Percentiles rank a stretch among this genome's conserved stretches.
Conservation (phyloP, 2,329 filamentous ascomycete genomes). For the Zymoseptoria tritici region DNA sequence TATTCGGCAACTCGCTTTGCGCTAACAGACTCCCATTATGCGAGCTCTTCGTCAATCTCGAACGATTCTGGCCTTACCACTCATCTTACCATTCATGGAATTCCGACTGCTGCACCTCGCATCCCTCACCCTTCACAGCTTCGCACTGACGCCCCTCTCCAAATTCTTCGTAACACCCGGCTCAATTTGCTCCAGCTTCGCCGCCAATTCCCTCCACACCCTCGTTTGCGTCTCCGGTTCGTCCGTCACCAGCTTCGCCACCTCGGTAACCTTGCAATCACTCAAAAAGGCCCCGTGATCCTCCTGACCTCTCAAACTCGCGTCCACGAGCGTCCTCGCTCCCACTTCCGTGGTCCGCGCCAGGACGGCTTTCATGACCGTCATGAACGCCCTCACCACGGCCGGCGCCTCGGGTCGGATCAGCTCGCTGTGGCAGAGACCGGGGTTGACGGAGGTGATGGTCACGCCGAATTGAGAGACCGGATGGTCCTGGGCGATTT, state of each 20-base stretch:
- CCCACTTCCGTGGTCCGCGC: conserved; percentile 35
- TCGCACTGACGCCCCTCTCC: neutral
- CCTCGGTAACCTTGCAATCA: conserved; percentile 26
- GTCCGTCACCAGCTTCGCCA: conserved; percentile 30
- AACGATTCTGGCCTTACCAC: too few species aligned
- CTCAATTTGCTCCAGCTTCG: conserved; percentile 33
- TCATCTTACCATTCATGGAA: too few species aligned
- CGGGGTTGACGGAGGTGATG: conserved; percentile 48
- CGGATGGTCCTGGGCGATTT: conserved; percentile 22
- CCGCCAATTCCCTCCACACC: conserved; percentile 36
- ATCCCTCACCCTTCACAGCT: neutral
- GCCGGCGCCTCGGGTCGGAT: conserved; percentile 29
- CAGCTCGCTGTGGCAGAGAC: conserved; percentile 45
- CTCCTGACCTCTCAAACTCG: conserved; percentile 1
- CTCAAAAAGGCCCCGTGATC: conserved; percentile 33
- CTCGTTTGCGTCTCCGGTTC: conserved; percentile 31
- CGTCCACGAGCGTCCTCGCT: conserved; percentile 32
- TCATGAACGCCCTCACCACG: neutral
- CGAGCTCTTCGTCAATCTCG: too few species aligned
- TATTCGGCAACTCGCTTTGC: neutral
- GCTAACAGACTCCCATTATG: too few species aligned
- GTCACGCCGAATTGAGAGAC: conserved; percentile 33
- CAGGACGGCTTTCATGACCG: neutral
- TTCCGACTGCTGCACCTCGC: too few species aligned
- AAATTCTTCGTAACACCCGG: conserved; percentile 23